Evolutionary conservation across 805 yeast genomes (phyloP).

Genomic region (Vanderwaltozyma tropicalis): DNA sequence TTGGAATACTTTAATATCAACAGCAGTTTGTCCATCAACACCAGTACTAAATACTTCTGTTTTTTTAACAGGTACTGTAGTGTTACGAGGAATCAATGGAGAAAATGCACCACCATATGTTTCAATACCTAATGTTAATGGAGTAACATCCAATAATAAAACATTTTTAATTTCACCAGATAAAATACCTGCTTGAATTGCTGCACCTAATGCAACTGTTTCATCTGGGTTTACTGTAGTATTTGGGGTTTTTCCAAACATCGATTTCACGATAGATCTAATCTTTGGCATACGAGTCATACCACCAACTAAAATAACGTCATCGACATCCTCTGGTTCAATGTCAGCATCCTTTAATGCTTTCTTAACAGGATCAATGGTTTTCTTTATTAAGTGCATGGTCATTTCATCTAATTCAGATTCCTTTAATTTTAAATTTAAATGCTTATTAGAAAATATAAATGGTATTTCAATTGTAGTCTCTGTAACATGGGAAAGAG

Average conservation of each 20-base stretch:
- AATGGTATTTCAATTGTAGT: conserved; percentile 64
- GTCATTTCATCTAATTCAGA: conserved; percentile 59
- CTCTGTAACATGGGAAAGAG: conserved; percentile 51
- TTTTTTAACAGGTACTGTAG: conserved; percentile 66
- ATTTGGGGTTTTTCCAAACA: conserved; percentile 57
- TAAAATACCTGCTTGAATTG: conserved; percentile 78
- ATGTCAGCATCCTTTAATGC: conserved; percentile 69
- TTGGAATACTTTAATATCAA: conserved; percentile 66
- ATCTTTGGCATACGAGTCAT: conserved; percentile 87
- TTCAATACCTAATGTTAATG: conserved; percentile 73
- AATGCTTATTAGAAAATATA: conserved; percentile 50
- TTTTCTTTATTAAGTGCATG: conserved; percentile 52
- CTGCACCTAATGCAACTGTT: conserved; percentile 88
- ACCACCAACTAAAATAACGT: conserved; percentile 74
- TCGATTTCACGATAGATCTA: conserved; percentile 45
- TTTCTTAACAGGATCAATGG: conserved; percentile 62
- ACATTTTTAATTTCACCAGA: conserved; percentile 78
- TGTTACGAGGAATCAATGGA: conserved; percentile 66
- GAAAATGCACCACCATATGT: conserved; percentile 79
- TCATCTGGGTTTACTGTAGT: conserved; percentile 81
- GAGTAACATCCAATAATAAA: conserved; percentile 69
- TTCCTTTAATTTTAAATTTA: conserved; percentile 49
- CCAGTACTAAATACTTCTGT: conserved; percentile 72
- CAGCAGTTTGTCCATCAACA: conserved; percentile 78
- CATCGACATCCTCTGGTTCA: conserved; percentile 55